Conservation (phyloP, 75 land plant genomes). For the Selaginella tamariscina region DNA sequence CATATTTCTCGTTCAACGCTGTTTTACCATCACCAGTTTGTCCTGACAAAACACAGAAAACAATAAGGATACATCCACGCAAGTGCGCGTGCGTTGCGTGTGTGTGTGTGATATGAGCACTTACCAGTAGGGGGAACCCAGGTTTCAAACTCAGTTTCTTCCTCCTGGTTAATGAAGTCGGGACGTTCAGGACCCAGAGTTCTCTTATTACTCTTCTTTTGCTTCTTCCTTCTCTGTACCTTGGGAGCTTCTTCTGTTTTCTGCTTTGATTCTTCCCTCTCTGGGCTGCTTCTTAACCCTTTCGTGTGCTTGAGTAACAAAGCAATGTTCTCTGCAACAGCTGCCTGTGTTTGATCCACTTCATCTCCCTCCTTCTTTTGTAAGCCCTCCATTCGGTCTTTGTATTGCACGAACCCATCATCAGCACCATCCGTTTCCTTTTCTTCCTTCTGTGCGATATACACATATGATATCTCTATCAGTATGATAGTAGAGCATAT, state of each 20-base stretch:
- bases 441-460: conserved; percentile 19
- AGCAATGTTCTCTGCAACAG: conserved; percentile 66
- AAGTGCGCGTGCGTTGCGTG: background rate
- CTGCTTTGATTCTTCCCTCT: conserved; percentile 15
- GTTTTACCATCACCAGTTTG: conserved; percentile 99
- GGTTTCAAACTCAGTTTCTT: conserved; percentile 39
- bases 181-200: conserved; percentile 82
- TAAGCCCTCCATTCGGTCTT: conserved; percentile 46
- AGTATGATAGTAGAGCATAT: too few species aligned
- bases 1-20: conserved; percentile 65
- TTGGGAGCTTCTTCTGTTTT: conserved; percentile 5
- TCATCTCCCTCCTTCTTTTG: conserved; percentile 25
- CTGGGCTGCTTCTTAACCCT: conserved; percentile 33
- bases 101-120: background rate
- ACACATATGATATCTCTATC: too few species aligned
- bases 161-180: conserved; percentile 25
- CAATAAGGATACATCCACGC: background rate
- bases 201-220: conserved; percentile 12
- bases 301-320: conserved; percentile 53
- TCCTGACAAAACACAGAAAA: conserved; percentile 39
- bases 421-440: conserved; percentile 12
- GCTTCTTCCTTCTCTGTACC: conserved; percentile 33
- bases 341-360: background rate
- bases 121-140: conserved; percentile 94
- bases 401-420: conserved; percentile 54